Evolutionary conservation across 2,329 filamentous ascomycete species (phyloP), one percentile per base, ranked within the genome.

Genomic region (Bimuria novae-zelandiae): DNA sequence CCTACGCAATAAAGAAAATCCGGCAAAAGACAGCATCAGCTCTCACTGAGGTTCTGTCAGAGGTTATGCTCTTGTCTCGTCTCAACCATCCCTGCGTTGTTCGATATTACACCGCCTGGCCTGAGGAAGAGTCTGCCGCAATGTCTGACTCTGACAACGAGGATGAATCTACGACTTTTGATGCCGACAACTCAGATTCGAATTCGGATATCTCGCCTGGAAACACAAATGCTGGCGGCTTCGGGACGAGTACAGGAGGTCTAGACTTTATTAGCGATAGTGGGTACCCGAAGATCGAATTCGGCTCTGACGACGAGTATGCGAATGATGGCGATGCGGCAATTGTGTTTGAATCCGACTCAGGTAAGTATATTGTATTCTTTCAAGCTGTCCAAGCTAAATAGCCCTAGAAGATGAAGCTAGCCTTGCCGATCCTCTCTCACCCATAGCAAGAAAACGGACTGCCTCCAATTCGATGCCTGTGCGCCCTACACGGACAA

Each of bases 1-100:
- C 95, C 37, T 99, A 97, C 74, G 94, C 94, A 16, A 90, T 99
- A 70, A 99, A 99, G 73, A 97, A 97, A 71, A 94, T 99, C 56
- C 90, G 87, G 1, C 90, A 94, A 62, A 87, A 88, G 46, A 90
- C 90, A 1, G 84, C 89, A 22, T 82, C 87, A 10, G 79, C 81
- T 4, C 79, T 97, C 33, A 92, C 89, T 0, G 89, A 96, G 68
- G 87, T 92, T 11, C 72, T 93, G 22, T 91, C 89, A 49, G 90
- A 94, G 72, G 93, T 97, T 35, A 88, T 92, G 70, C 77, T 97
- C 7, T 80, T 99, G 14, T 96, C 93, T n/a, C 86, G 91, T 54
- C 82, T 99, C 51, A 97, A 95, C 65, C 93, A 97, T 72, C 92
- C 92, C 3, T 86, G 86, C 61, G 84, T 89, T 16, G 91, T 97